These are phyloP conservation scores for Casuarina equisetifolia DNA, from an alignment of 306 rosid species.

Conservation along the genomic window DNA sequence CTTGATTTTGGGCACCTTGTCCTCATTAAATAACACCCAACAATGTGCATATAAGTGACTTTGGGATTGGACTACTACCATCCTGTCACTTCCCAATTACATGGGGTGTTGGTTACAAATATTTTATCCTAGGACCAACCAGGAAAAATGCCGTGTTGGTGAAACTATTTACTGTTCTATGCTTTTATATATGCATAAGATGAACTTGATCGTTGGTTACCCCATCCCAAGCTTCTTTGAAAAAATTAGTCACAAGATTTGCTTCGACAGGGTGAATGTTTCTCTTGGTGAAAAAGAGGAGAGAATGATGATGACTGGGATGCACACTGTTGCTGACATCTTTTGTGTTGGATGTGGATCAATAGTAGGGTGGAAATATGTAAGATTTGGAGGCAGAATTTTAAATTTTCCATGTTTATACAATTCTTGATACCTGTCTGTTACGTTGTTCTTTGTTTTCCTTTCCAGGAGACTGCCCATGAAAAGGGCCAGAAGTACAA, in stretches of 20 bases:
- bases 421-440: conserved; percentile 30
- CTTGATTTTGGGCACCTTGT: background rate
- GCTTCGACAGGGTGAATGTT: conserved; percentile 67
- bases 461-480: conserved; percentile 54
- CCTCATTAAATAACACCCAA: background rate
- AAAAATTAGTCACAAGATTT: background rate
- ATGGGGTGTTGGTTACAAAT: conserved; percentile 5
- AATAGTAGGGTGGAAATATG: conserved; percentile 90
- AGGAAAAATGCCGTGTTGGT: background rate
- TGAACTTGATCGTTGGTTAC: background rate
- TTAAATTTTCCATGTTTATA: conserved; percentile 23
- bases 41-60: conserved; percentile 5
- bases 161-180: background rate
- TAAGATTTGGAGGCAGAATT: conserved; percentile 52
- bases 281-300: conserved; percentile 71
- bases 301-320: conserved; percentile 72
- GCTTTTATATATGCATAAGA: background rate
- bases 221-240: too few relatives aligned
- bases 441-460: conserved; percentile 37
- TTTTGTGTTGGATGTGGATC: conserved; percentile 95
- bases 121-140: background rate
- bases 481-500: conserved; percentile 67
- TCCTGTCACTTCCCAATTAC: conserved; percentile 16
- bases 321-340: conserved; percentile 89
- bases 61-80: conserved; percentile 10